Conservation (phyloP, 2,329 filamentous ascomycete genomes). For the Phialophora expanda region DNA sequence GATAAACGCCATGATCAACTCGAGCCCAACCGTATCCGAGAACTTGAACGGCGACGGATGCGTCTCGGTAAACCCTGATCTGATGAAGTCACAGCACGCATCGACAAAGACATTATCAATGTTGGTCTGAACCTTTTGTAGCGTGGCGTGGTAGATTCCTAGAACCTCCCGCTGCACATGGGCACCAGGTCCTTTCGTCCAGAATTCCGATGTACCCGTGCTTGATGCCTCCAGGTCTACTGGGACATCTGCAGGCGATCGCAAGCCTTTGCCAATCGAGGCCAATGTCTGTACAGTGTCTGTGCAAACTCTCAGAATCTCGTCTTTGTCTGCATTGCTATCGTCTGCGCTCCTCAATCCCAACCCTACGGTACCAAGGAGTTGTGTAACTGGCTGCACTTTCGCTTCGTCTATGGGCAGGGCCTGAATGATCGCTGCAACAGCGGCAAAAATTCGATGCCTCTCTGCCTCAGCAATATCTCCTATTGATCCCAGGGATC, state of each 20-base stretch:
- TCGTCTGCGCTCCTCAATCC: slow-evolving; percentile 43
- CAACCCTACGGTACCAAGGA: slow-evolving; percentile 45
- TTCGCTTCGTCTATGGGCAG: slow-evolving; percentile 49
- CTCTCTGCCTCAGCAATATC: slow-evolving; percentile 33
- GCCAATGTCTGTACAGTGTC: slow-evolving; percentile 46
- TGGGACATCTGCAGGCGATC: slow-evolving; percentile 33
- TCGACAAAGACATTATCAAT: slow-evolving; percentile 50
- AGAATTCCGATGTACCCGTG: slow-evolving; percentile 23
- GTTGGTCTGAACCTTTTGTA: slow-evolving; percentile 46
- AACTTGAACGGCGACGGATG: slow-evolving; percentile 52
- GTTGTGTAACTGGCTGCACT: slow-evolving; percentile 46
- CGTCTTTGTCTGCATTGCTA: slow-evolving; percentile 45
- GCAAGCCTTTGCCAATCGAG: slow-evolving; percentile 38
- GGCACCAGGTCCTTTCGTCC: slow-evolving; percentile 34
- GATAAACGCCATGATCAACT: slow-evolving; percentile 48
- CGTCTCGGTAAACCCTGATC: slow-evolving; percentile 53
- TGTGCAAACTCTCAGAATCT: slow-evolving; percentile 44
- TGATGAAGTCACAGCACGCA: slow-evolving; percentile 53
- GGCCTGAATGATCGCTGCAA: slow-evolving; percentile 52
- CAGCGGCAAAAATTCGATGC: slow-evolving; percentile 49
- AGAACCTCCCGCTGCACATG: slow-evolving; percentile 31
- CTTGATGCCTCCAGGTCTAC: slow-evolving; percentile 32
- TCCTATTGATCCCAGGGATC: slow-evolving; percentile 43
- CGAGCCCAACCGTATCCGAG: slow-evolving; percentile 48
- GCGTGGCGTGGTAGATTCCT: slow-evolving; percentile 38